Base-by-base conservation (phyloP, 257 asterid genomes). In the Solanum habrochaites region DNA sequence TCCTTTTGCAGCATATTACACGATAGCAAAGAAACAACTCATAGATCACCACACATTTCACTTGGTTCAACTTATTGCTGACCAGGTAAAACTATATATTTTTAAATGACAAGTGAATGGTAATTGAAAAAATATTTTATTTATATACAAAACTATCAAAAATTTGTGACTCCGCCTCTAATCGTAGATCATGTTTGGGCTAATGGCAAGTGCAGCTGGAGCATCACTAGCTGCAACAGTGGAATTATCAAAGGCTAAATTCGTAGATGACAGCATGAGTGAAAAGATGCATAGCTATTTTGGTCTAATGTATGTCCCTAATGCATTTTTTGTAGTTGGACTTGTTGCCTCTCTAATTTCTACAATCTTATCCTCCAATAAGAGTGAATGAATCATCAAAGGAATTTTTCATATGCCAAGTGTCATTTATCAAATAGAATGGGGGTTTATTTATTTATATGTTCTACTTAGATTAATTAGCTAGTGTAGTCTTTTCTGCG, bases 151-250 rank as follows among this genome's bases (percentile, higher is more conserved):
- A 62, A 66, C 11, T 27, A 27, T 27, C 2, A 27, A 67, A 13
- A 27, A 67, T 3, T 29, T 69, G n/a, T 69, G 11, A 69, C 40
- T 69, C 39, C 23, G 13, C 2, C 23, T 11, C 10, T 31, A 1
- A 69, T 37, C 39, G 64, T 12, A 75, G 88, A 18, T 86, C 6
- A 37, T 75, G 37, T 8, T 67, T 29, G 69, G 49, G 1, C 39
- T 86, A 40, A 29, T 86, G 16, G 85, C 64, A 77, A 60, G 69
- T n/a, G 85, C n/a, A 86, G 74, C n/a, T n/a, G 88, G 85, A n/a
- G 88, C 80, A 39, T 52, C 85, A 62, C 11, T 86, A 37, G 88
- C 21, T 56, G 85, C 29, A 21, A 86, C 88, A 1, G 27, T 67
- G 62, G 88, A 77, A 52, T 35, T 86, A 37, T 13, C 56, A 60